Evolutionary conservation across 768 basidiomycete genomes (phyloP).

Genomic region (Leccinum imitatum): DNA sequence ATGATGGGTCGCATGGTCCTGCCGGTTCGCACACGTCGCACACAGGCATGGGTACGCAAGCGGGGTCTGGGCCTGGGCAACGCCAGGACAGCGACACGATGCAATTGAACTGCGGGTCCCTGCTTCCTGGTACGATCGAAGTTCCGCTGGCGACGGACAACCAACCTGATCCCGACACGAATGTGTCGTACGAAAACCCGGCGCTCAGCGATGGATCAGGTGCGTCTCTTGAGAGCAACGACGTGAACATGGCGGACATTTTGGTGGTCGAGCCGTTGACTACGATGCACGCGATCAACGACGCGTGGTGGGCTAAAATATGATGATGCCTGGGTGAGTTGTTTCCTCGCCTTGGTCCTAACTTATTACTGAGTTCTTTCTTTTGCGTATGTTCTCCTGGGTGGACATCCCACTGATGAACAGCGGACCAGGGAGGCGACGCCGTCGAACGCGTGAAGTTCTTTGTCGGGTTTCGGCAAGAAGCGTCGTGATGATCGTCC

Average conservation of each 20-base stretch:
- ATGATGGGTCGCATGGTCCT: constrained; percentile 29
- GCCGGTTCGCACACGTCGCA: constrained; percentile 28
- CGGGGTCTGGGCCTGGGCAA: constrained; percentile 14
- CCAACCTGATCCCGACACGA: constrained; percentile 36
- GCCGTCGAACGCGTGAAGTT: constrained; percentile 88
- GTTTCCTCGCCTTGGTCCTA: neutral
- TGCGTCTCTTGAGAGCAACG: neutral
- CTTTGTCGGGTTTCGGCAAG: constrained; percentile 71
- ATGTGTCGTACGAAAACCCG: constrained; percentile 37
- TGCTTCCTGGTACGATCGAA: neutral
- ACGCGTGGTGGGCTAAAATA: constrained; percentile 67
- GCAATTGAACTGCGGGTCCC: constrained; percentile 25
- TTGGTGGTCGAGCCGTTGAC: constrained; percentile 57
- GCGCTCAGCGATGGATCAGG: constrained; percentile 17
- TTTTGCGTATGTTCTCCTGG: constrained; percentile 31
- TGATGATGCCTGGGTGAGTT: constrained; percentile 78
- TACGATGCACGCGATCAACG: constrained; percentile 71
- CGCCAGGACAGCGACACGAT: constrained; percentile 30
- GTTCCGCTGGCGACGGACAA: neutral
- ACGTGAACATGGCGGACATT: constrained; percentile 27
- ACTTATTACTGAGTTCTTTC: neutral
- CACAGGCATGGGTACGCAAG: constrained; percentile 13
- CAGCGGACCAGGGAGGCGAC: constrained; percentile 55
- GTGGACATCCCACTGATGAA: constrained; percentile 28
- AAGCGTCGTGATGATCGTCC: constrained; percentile 59